These are phyloP conservation scores for Cryptococcus deneoformans DNA, from an alignment of 1,284 basidiomycete genomes.

Conservation along the genomic window DNA sequence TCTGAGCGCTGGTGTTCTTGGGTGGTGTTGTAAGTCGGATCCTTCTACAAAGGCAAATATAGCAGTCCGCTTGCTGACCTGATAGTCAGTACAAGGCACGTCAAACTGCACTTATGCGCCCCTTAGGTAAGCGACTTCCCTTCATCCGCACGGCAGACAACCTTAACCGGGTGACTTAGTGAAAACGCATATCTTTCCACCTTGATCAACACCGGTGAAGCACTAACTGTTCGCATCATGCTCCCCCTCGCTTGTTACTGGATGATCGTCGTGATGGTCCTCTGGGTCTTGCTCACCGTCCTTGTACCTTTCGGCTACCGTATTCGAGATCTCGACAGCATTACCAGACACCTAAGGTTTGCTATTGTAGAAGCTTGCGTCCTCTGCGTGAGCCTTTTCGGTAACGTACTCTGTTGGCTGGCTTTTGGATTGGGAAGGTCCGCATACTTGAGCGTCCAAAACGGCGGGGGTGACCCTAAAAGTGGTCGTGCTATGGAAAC, in stretches of 20 bases:
- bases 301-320: slow-evolving; percentile 25
- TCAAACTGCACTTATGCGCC: slow-evolving; percentile 46
- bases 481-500: slow-evolving; percentile 42
- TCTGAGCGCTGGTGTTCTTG: slow-evolving; percentile 35
- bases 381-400: slow-evolving; percentile 40
- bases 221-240: slow-evolving; percentile 38
- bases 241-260: slow-evolving; percentile 44
- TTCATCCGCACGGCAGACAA: background rate
- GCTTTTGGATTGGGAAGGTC: slow-evolving; percentile 35
- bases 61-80: background rate
- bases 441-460: slow-evolving; percentile 27
- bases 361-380: slow-evolving; percentile 40
- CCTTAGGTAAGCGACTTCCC: slow-evolving; percentile 11
- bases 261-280: slow-evolving; percentile 37
- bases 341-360: slow-evolving; percentile 40
- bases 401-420: slow-evolving; percentile 43
- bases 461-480: slow-evolving; percentile 25
- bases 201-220: slow-evolving; percentile 37
- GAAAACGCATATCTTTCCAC: slow-evolving; percentile 35
- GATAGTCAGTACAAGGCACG: slow-evolving; percentile 25
- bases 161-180: slow-evolving; percentile 9
- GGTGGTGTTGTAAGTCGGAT: slow-evolving; percentile 42
- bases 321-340: slow-evolving; percentile 38
- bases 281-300: slow-evolving; percentile 37
- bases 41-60: background rate